phyloP scores from a whole-genome alignment of 371 early-diverging fungal genomes.

The Syncephalastrum monosporum region DNA sequence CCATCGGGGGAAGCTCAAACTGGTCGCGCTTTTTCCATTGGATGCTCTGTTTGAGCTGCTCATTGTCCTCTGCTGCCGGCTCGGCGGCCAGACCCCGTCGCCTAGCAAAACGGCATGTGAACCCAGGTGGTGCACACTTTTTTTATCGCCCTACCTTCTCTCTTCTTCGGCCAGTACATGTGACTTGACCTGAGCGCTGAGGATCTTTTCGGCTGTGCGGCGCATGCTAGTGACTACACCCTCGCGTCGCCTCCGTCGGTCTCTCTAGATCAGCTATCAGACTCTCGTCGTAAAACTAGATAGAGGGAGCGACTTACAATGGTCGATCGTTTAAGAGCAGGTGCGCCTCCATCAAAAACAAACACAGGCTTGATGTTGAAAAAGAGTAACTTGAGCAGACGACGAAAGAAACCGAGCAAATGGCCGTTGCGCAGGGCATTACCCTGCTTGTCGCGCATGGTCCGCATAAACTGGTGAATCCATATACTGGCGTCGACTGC shows the following conservation, averaged over 20 bases:
- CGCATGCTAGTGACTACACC: slow-evolving; percentile 55
- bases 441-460: slow-evolving; percentile 88
- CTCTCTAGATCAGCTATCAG: slow-evolving; percentile 34
- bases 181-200: slow-evolving; percentile 75
- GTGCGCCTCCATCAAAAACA: slow-evolving; percentile 94
- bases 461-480: slow-evolving; percentile 94
- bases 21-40: slow-evolving; percentile 57
- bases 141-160: slow-evolving; percentile 27
- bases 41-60: slow-evolving; percentile 13
- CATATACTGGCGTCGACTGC: slow-evolving; percentile 97
- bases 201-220: slow-evolving; percentile 81
- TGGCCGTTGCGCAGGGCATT: slow-evolving; percentile 81
- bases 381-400: slow-evolving; percentile 93
- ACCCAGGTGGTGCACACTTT: slow-evolving; percentile 7
- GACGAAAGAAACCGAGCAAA: slow-evolving; percentile 89
- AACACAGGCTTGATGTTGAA: slow-evolving; percentile 92
- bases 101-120: not conserved
- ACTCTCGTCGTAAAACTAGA: not conserved
- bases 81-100: too few relatives aligned
- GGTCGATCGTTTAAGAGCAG: slow-evolving; percentile 78
- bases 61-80: slow-evolving; percentile 17
- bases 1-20: slow-evolving; percentile 64
- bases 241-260: slow-evolving; percentile 53
- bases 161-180: slow-evolving; percentile 53
- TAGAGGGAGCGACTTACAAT: slow-evolving; percentile 50